Conservation (phyloP, 2,329 filamentous ascomycete genomes). For the Hypoxylon sp. region DNA sequence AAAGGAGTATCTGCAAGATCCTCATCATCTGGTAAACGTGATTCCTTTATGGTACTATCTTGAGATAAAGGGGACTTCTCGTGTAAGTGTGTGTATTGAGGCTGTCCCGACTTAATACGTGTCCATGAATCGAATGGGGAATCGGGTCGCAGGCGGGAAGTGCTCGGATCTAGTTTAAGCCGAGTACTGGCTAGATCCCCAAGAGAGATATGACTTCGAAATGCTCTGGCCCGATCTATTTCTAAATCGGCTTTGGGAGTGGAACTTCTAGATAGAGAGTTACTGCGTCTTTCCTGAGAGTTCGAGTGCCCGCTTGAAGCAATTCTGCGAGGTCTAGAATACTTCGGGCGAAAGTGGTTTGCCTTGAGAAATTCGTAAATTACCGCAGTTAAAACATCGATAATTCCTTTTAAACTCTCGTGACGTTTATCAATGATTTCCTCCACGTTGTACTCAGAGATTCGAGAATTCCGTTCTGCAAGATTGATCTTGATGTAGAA, state of each 20-base stretch:
- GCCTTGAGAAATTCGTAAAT: slow-evolving; percentile 81
- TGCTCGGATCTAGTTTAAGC: slow-evolving; percentile 60
- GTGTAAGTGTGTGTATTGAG: slow-evolving; percentile 34
- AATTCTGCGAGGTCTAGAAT: slow-evolving; percentile 38
- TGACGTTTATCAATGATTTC: slow-evolving; percentile 63
- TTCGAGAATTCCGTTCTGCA: slow-evolving; percentile 23
- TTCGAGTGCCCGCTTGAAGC: slow-evolving; percentile 9
- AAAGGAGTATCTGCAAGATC: slow-evolving; percentile 34
- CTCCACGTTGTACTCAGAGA: slow-evolving; percentile 53
- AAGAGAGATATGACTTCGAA: slow-evolving; percentile 21
- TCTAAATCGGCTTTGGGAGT: slow-evolving; percentile 28
- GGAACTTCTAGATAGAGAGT: slow-evolving; percentile 33
- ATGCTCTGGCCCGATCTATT: background rate
- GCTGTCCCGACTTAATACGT: slow-evolving; percentile 56
- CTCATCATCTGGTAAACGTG: background rate
- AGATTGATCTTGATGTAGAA: slow-evolving; percentile 81
- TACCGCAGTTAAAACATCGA: slow-evolving; percentile 77
- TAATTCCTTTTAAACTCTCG: slow-evolving; percentile 67
- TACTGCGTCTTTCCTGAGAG: slow-evolving; percentile 15
- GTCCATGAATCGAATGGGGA: slow-evolving; percentile 58
- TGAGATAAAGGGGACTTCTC: slow-evolving; percentile 21
- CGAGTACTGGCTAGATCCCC: slow-evolving; percentile 51
- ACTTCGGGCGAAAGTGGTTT: slow-evolving; percentile 75
- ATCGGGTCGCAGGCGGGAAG: slow-evolving; percentile 50
- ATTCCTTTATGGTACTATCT: background rate